These are phyloP conservation scores for Tetrapisispora iriomotensis DNA, from an alignment of 805 yeast species.

Conservation along the genomic window DNA sequence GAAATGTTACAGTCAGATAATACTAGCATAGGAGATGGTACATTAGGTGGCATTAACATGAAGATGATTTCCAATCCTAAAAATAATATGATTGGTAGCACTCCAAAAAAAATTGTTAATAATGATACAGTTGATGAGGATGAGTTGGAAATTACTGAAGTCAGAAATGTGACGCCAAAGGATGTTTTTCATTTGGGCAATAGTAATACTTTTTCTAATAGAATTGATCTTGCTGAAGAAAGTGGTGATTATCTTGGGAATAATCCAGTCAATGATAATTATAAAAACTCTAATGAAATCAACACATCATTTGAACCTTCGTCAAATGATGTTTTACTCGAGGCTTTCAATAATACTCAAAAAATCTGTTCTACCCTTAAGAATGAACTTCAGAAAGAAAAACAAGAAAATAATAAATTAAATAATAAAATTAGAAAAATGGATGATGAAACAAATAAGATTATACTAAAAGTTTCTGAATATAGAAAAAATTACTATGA, in stretches of 20 bases:
- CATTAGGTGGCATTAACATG: neutral
- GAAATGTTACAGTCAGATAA: neutral
- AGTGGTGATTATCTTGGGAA: neutral
- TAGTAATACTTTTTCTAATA: too few relatives aligned
- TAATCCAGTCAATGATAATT: neutral
- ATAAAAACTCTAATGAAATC: neutral
- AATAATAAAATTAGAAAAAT: constrained; percentile 17
- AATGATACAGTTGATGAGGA: constrained; percentile 16
- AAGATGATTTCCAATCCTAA: neutral
- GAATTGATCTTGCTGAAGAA: neutral
- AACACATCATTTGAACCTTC: constrained; percentile 9
- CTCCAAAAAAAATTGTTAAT: constrained; percentile 8
- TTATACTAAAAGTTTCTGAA: constrained; percentile 15
- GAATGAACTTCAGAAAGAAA: constrained; percentile 25
- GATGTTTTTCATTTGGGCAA: too few relatives aligned
- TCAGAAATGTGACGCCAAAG: constrained; percentile 21
- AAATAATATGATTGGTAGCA: constrained; percentile 4
- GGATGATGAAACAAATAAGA: constrained; percentile 15
- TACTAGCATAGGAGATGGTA: neutral
- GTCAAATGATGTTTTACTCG: constrained; percentile 31
- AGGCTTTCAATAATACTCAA: constrained; percentile 34
- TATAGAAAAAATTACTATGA: constrained; percentile 16
- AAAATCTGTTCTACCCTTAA: constrained; percentile 28
- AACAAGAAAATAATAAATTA: constrained; percentile 21
- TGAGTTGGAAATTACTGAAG: constrained; percentile 35